Evolutionary conservation across 495 filamentous ascomycete genomes (phyloP).

Genomic region (Annulohypoxylon moriforme): DNA sequence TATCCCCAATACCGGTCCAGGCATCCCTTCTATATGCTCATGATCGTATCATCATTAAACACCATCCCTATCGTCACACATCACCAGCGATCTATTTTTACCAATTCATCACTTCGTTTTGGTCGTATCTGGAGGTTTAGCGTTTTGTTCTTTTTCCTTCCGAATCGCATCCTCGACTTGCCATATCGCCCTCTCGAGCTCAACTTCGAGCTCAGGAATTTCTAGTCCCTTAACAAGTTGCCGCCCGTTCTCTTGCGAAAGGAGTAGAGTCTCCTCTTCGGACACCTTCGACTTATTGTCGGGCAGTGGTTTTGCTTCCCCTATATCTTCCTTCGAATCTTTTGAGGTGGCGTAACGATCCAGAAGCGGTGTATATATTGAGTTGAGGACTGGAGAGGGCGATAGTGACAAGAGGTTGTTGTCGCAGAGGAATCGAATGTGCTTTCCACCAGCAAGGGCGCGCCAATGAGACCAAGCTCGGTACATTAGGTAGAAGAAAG

Average conservation of each 20-base stretch:
- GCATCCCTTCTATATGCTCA: conserved; percentile 18
- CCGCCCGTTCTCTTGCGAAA: conserved; percentile 69
- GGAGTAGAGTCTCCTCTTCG: conserved; percentile 65
- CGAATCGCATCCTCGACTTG: conserved; percentile 80
- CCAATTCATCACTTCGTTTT: conserved; percentile 17
- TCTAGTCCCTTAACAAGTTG: conserved; percentile 76
- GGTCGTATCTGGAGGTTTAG: conserved; percentile 24
- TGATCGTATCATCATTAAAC: conserved; percentile 1
- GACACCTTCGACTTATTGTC: conserved; percentile 3
- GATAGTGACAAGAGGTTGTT: conserved; percentile 72
- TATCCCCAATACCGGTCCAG: conserved; percentile 12
- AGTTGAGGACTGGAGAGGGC: conserved; percentile 74
- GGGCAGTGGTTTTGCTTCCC: conserved; percentile 31
- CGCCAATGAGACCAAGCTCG: conserved; percentile 75
- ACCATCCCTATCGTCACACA: conserved; percentile 20
- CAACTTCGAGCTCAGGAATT: conserved; percentile 84
- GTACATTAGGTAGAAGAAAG: conserved; percentile 95
- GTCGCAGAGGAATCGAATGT: conserved; percentile 81
- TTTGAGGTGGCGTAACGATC: conserved; percentile 3
- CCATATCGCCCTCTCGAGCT: conserved; percentile 88
- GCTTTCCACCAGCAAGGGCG: conserved; percentile 85
- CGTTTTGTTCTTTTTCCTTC: conserved; percentile 57
- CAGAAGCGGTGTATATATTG: conserved; percentile 68
- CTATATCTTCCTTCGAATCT: conserved; percentile 35
- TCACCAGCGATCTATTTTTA: background rate